phyloP scores from a whole-genome alignment of 1,139 yeast species.

The Suhomyces anneliseae region DNA sequence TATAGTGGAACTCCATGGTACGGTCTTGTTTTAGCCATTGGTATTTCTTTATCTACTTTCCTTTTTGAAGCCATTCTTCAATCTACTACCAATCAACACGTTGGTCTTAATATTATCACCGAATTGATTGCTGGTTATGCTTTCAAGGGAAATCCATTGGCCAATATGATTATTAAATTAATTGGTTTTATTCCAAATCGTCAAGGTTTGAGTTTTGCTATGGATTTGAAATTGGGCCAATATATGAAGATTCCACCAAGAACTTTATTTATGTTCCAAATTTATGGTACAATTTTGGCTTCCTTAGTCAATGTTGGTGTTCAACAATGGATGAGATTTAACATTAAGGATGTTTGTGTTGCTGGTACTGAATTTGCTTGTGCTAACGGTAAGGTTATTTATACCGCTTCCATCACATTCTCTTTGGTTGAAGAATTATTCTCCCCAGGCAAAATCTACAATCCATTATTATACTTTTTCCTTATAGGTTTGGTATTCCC shows the following conservation, averaged over 20 bases:
- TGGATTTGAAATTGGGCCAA: conserved; percentile 18
- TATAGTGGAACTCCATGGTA: conserved; percentile 36
- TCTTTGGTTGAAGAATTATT: conserved; percentile 29
- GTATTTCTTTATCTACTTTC: conserved; percentile 31
- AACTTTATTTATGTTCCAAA: conserved; percentile 16
- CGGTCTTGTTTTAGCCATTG: conserved; percentile 35
- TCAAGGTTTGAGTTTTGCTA: conserved; percentile 20
- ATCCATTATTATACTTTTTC: conserved; percentile 43
- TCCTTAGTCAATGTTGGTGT: conserved; percentile 37
- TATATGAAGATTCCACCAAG: conserved; percentile 22
- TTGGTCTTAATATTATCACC: conserved; percentile 36
- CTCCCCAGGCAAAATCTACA: conserved; percentile 41
- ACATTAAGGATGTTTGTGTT: conserved; percentile 17
- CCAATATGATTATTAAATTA: conserved; percentile 33
- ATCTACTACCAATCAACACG: conserved; percentile 40
- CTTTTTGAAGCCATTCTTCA: conserved; percentile 39
- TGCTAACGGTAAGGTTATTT: conserved; percentile 19
- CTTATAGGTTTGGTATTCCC: conserved; percentile 48
- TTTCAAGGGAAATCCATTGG: conserved; percentile 34
- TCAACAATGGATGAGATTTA: conserved; percentile 23
- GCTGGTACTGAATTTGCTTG: conserved; percentile 20
- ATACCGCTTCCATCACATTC: conserved; percentile 17
- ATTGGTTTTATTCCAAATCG: conserved; percentile 31
- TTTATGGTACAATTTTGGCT: conserved; percentile 26
- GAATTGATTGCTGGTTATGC: conserved; percentile 37